These are phyloP conservation scores for Aspergillus costaricaensis DNA, from an alignment of 2,329 filamentous ascomycete species.

Conservation along the genomic window DNA sequence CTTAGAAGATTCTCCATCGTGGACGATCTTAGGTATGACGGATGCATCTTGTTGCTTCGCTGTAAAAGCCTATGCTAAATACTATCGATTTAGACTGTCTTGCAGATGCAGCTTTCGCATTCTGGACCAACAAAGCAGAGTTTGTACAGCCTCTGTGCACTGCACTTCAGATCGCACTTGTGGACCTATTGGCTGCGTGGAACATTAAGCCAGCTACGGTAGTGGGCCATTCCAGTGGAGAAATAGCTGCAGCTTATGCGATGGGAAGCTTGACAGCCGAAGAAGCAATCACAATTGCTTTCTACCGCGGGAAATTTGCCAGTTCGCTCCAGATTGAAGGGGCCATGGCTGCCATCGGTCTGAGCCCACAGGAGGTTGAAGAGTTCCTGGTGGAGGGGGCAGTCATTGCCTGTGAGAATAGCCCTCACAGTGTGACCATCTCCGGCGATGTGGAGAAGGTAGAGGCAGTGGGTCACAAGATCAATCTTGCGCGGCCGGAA, in stretches of 20 bases:
- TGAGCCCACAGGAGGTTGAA: slow-evolving; percentile 7
- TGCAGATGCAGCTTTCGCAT: too few species aligned
- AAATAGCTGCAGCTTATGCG: slow-evolving; percentile 26
- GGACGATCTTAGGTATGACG: neutral
- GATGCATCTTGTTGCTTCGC: too few species aligned
- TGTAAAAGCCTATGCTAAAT: too few species aligned
- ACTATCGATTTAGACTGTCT: too few species aligned
- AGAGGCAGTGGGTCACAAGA: neutral
- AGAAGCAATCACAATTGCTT: slow-evolving; percentile 21
- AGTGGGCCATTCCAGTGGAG: slow-evolving; percentile 25
- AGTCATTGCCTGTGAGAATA: slow-evolving; percentile 22
- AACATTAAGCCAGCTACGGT: slow-evolving; percentile 16
- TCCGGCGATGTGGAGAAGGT: slow-evolving; percentile 18
- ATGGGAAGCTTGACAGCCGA: slow-evolving; percentile 14
- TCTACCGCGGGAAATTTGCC: slow-evolving; percentile 16
- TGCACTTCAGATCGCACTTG: slow-evolving; percentile 20
- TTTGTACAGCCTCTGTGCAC: slow-evolving; percentile 21
- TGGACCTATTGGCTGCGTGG: slow-evolving; percentile 15
- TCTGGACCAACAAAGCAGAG: neutral
- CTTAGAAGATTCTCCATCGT: slow-evolving; percentile 9
- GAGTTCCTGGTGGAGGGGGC: slow-evolving; percentile 12
- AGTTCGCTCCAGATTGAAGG: slow-evolving; percentile 29
- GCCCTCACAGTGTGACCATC: slow-evolving; percentile 18
- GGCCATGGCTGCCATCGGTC: slow-evolving; percentile 17
- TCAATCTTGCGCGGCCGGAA: slow-evolving; percentile 14